phyloP scores from a whole-genome alignment of 2,329 filamentous ascomycete species.

The Colletotrichum sidae region DNA sequence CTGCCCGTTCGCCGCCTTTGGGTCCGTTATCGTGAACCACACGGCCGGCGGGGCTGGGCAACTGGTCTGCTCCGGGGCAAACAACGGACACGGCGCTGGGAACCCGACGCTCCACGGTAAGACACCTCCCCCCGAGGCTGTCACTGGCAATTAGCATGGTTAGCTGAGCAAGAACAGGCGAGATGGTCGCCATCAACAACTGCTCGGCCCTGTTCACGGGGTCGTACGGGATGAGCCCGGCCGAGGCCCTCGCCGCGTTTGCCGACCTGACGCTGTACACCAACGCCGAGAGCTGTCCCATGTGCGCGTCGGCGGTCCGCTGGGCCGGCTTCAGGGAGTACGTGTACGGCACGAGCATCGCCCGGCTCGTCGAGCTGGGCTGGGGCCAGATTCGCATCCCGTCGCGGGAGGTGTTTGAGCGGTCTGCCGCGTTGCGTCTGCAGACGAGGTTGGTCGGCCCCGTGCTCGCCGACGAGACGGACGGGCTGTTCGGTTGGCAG shows the following conservation, averaged over 20 bases:
- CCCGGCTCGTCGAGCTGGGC: slow-evolving; percentile 56
- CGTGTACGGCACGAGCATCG: slow-evolving; percentile 64
- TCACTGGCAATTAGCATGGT: neutral
- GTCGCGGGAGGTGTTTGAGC: slow-evolving; percentile 58
- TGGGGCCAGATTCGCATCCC: slow-evolving; percentile 64
- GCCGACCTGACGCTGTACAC: slow-evolving; percentile 63
- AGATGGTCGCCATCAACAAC: slow-evolving; percentile 66
- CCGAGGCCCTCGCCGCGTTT: slow-evolving; percentile 58
- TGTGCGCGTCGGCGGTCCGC: slow-evolving; percentile 68
- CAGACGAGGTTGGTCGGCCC: slow-evolving; percentile 54
- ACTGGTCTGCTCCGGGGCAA: slow-evolving; percentile 63
- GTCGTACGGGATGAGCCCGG: slow-evolving; percentile 54
- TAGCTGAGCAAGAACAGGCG: slow-evolving; percentile 47
- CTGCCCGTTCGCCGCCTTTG: slow-evolving; percentile 66
- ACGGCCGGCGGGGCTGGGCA: slow-evolving; percentile 55
- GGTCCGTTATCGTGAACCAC: slow-evolving; percentile 67
- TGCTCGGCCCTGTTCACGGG: slow-evolving; percentile 63
- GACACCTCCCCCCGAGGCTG: too few relatives aligned
- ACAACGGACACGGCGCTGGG: slow-evolving; percentile 55
- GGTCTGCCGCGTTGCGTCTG: slow-evolving; percentile 50
- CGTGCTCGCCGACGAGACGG: slow-evolving; percentile 64
- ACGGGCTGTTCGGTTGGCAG: slow-evolving; percentile 66
- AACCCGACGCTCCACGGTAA: slow-evolving; percentile 66
- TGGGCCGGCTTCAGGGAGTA: slow-evolving; percentile 68
- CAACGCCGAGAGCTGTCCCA: slow-evolving; percentile 68